A percentile compares a stretch with the other conserved stretches of the same genome.
These are phyloP conservation scores for Blastomyces emzantsi DNA, from an alignment of 2,329 filamentous ascomycete genomes.

Conservation along the genomic window DNA sequence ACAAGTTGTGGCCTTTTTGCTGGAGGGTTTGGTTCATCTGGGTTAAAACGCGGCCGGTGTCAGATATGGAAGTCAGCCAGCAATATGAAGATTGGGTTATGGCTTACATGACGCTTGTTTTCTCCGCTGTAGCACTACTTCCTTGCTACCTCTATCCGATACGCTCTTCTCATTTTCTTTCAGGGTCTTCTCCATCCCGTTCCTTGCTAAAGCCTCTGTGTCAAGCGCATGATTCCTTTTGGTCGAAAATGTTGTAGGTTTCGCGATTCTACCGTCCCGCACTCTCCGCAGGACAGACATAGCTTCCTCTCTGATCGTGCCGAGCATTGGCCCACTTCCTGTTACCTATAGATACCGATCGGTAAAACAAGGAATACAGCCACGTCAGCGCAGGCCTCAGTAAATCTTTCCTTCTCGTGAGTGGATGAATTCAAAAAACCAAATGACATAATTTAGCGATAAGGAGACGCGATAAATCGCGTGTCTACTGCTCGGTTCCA, in stretches of 20 bases:
- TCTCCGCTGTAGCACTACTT: too few species aligned
- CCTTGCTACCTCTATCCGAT: neutral
- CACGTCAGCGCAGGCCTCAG: neutral
- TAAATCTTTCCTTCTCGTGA: neutral
- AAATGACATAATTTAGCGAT: neutral
- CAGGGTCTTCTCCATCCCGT: neutral
- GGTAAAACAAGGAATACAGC: neutral
- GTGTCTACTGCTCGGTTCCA: neutral
- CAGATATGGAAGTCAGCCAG: neutral
- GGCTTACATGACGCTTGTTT: neutral
- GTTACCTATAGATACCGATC: neutral
- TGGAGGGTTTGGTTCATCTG: neutral
- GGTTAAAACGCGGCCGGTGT: neutral
- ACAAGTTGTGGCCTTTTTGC: constrained; percentile 26
- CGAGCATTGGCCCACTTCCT: neutral
- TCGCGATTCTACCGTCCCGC: neutral
- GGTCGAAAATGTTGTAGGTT: neutral
- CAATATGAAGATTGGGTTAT: neutral
- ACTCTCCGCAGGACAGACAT: neutral
- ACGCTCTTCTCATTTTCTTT: neutral
- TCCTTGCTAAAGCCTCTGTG: neutral
- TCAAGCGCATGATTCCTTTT: neutral
- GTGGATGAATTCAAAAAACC: neutral
- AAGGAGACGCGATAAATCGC: neutral
- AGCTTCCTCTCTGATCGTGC: neutral